These are phyloP conservation scores for Periconia digitata DNA, from an alignment of 2,329 filamentous ascomycete species.

Conservation along the genomic window DNA sequence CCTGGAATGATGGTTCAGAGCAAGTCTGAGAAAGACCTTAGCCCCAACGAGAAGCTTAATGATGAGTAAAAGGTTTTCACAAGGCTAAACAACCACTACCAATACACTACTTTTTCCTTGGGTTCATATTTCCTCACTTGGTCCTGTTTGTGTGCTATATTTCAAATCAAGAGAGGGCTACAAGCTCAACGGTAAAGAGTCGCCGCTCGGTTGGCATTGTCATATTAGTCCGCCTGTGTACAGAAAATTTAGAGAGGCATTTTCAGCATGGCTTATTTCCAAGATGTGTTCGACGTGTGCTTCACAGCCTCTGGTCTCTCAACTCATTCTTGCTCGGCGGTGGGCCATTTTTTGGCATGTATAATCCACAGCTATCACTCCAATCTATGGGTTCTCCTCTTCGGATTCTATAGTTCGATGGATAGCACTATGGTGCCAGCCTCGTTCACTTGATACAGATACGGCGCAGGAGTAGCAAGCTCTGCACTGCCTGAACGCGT, in stretches of 20 bases:
- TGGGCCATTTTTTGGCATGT: constrained; percentile 14
- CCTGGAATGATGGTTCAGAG: constrained; percentile 45
- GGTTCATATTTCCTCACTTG: constrained; percentile 36
- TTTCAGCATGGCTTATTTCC: constrained; percentile 20
- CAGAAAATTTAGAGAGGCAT: constrained; percentile 39
- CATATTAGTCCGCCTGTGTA: constrained; percentile 43
- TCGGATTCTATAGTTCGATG: not conserved
- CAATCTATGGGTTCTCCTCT: constrained; percentile 20
- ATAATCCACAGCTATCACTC: constrained; percentile 21
- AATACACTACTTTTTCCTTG: constrained; percentile 40
- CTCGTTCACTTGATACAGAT: not conserved
- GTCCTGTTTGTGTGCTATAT: constrained; percentile 40
- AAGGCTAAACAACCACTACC: constrained; percentile 29
- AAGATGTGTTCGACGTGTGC: constrained; percentile 14
- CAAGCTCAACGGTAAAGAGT: constrained; percentile 12
- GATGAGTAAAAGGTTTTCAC: constrained; percentile 33
- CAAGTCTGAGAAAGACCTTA: constrained; percentile 36
- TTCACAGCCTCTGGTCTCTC: constrained; percentile 1
- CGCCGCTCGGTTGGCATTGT: constrained; percentile 32
- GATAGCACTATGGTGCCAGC: not conserved
- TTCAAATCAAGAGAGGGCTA: constrained; percentile 26
- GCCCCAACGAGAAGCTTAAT: constrained; percentile 27
- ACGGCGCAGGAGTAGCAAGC: no score
- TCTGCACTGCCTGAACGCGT: no score
- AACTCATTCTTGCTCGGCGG: not conserved